These are phyloP conservation scores for Kurtzmaniella cleridarum DNA, from an alignment of 805 yeast genomes.

Conservation along the genomic window DNA sequence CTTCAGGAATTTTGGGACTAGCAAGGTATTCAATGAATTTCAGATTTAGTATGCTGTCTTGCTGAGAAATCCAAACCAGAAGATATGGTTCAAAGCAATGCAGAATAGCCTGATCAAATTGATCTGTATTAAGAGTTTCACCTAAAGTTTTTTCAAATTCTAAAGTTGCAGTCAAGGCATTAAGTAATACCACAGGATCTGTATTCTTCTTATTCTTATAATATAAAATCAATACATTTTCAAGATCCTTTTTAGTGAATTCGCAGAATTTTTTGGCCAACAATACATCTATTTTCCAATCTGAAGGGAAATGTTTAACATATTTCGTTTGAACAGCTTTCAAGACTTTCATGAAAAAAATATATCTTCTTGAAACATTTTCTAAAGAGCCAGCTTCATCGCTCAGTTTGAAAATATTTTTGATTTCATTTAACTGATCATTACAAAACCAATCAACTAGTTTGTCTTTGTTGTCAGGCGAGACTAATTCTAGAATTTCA, in stretches of 20 bases:
- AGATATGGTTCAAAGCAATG: slow-evolving; percentile 79
- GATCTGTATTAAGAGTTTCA: slow-evolving; percentile 49
- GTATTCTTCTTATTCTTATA: slow-evolving; percentile 10
- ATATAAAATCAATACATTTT: slow-evolving; percentile 43
- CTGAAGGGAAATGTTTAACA: slow-evolving; percentile 53
- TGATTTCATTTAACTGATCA: slow-evolving; percentile 66
- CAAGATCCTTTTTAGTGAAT: slow-evolving; percentile 63
- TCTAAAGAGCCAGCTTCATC: slow-evolving; percentile 96
- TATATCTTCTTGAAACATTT: slow-evolving; percentile 73
- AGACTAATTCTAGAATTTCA: slow-evolving; percentile 61
- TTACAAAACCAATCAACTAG: slow-evolving; percentile 70
- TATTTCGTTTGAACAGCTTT: slow-evolving; percentile 51
- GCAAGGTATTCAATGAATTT: slow-evolving; percentile 63
- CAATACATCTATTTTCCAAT: slow-evolving; percentile 66
- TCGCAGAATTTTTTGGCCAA: slow-evolving; percentile 61
- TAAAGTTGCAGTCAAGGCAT: slow-evolving; percentile 66
- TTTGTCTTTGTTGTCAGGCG: slow-evolving; percentile 49
- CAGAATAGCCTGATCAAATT: slow-evolving; percentile 46
- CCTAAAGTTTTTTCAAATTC: slow-evolving; percentile 79
- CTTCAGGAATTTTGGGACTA: slow-evolving; percentile 47
- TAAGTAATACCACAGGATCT: slow-evolving; percentile 56
- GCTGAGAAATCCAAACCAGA: slow-evolving; percentile 80
- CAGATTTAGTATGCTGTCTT: slow-evolving; percentile 56
- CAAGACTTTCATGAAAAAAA: slow-evolving; percentile 72
- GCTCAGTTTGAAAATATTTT: slow-evolving; percentile 63